These are phyloP conservation scores for Dalbergia oliveri DNA, from an alignment of 306 rosid species.

Conservation along the genomic window DNA sequence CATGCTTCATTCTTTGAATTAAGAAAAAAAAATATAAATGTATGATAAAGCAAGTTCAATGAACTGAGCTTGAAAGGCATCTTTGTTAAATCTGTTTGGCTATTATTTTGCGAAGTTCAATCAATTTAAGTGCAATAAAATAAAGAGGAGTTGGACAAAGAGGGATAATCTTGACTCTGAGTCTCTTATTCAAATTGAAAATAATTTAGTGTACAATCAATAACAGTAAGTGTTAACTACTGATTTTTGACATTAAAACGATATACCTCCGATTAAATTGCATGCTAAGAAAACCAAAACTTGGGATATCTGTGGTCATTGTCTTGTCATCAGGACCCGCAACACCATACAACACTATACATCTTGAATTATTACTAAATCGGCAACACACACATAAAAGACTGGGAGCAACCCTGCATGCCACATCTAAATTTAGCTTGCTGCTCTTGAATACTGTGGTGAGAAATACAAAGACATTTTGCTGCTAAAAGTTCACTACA, in stretches of 20 bases:
- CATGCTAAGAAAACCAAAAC: slow-evolving; percentile 42
- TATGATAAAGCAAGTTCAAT: background rate
- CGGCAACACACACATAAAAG: slow-evolving; percentile 38
- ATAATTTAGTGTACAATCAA: slow-evolving; percentile 35
- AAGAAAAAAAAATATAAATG: too few species aligned
- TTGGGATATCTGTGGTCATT: slow-evolving; percentile 17
- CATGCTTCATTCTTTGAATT: too few species aligned
- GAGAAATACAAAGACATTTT: slow-evolving; percentile 46
- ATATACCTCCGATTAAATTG: slow-evolving; percentile 21
- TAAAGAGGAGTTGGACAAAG: background rate
- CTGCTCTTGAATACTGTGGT: slow-evolving; percentile 27
- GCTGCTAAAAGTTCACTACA: slow-evolving; percentile 48
- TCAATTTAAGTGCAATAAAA: background rate
- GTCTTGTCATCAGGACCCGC: slow-evolving; percentile 27
- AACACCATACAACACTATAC: slow-evolving; percentile 53
- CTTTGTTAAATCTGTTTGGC: background rate
- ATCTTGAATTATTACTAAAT: slow-evolving; percentile 50
- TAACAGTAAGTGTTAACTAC: slow-evolving; percentile 3
- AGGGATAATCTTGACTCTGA: slow-evolving; percentile 7
- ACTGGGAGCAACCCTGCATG: background rate
- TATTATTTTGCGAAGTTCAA: background rate
- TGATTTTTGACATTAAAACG: slow-evolving; percentile 23
- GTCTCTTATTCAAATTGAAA: slow-evolving; percentile 43
- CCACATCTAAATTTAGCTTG: slow-evolving; percentile 37
- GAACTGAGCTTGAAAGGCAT: background rate